A percentile compares a stretch with the other conserved stretches of the same genome.
Evolutionary conservation across 139 green algal species (phyloP).

Genomic region (Coelastrella sp.): DNA sequence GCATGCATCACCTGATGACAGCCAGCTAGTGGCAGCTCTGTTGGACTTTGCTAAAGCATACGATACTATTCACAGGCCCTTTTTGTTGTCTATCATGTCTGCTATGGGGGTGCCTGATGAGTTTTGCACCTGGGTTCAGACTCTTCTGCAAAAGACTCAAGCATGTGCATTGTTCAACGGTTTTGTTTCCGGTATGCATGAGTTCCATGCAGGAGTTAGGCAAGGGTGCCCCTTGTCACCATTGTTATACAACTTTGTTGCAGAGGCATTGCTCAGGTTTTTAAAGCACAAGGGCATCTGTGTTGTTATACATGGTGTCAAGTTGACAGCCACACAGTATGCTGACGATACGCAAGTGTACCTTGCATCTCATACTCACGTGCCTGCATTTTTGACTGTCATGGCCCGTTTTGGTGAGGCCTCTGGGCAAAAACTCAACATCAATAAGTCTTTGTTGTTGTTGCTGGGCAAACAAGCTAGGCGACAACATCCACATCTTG

Average conservation of each 20-base stretch:
- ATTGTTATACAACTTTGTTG: conserved; percentile 44
- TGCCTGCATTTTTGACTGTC: neutral
- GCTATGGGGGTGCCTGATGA: conserved; percentile 27
- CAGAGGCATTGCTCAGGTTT: conserved; percentile 34
- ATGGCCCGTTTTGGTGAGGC: neutral
- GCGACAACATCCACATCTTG: neutral
- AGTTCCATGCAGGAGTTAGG: conserved; percentile 34
- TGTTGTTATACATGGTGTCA: neutral
- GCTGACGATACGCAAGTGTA: conserved; percentile 34
- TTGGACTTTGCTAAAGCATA: no score
- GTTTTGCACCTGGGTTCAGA: conserved; percentile 38
- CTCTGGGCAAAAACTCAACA: neutral
- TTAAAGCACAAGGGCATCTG: neutral
- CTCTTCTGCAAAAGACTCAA: conserved; percentile 17
- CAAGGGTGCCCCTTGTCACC: conserved; percentile 53
- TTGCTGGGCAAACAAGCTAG: neutral
- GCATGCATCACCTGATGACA: neutral
- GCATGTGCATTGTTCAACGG: conserved; percentile 30
- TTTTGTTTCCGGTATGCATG: neutral
- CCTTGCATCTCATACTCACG: neutral
- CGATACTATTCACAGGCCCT: conserved; percentile 47
- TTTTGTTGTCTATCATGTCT: conserved; percentile 33
- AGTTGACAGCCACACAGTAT: neutral
- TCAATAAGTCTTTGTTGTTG: neutral
- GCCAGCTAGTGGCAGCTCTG: neutral